Evolutionary conservation across 2,329 filamentous ascomycete genomes (phyloP).

Genomic region (Hypoxylon sp.): DNA sequence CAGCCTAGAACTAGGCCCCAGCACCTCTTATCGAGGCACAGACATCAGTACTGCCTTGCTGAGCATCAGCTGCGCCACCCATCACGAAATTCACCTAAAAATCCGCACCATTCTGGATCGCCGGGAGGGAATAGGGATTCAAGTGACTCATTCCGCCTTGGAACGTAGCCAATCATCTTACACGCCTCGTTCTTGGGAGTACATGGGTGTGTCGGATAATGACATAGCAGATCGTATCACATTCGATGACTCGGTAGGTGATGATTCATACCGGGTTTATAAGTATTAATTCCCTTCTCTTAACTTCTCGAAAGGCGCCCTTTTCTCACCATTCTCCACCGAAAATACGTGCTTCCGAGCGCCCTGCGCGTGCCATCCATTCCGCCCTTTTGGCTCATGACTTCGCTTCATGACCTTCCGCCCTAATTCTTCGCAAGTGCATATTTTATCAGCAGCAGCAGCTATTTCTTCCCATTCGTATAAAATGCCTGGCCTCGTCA

Average conservation of each 20-base stretch:
- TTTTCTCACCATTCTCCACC: constrained; percentile 16
- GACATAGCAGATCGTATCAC: constrained; percentile 12
- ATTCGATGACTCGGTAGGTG: constrained; percentile 20
- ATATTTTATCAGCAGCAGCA: constrained; percentile 1
- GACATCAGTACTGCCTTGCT: constrained; percentile 14
- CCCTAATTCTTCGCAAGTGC: constrained; percentile 16
- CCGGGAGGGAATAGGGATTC: constrained; percentile 13
- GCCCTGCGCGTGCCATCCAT: constrained; percentile 28
- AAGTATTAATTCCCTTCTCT: constrained; percentile 18
- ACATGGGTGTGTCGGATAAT: neutral
- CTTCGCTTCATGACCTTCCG: constrained; percentile 7
- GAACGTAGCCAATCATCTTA: constrained; percentile 34
- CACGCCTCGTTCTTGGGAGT: constrained; percentile 14
- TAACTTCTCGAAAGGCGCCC: constrained; percentile 12
- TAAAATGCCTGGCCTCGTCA: constrained; percentile 18
- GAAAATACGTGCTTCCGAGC: constrained; percentile 18
- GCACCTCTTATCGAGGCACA: neutral
- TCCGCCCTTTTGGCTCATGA: constrained; percentile 19
- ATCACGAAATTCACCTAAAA: constrained; percentile 6
- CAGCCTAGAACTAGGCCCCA: constrained; percentile 13
- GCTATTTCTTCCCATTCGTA: constrained; percentile 5
- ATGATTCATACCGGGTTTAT: constrained; percentile 34
- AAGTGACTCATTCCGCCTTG: constrained; percentile 27
- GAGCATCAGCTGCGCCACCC: constrained; percentile 21
- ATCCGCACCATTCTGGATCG: constrained; percentile 10